Conservation (phyloP, 1,284 basidiomycete species). For the Ustilago sp. region DNA sequence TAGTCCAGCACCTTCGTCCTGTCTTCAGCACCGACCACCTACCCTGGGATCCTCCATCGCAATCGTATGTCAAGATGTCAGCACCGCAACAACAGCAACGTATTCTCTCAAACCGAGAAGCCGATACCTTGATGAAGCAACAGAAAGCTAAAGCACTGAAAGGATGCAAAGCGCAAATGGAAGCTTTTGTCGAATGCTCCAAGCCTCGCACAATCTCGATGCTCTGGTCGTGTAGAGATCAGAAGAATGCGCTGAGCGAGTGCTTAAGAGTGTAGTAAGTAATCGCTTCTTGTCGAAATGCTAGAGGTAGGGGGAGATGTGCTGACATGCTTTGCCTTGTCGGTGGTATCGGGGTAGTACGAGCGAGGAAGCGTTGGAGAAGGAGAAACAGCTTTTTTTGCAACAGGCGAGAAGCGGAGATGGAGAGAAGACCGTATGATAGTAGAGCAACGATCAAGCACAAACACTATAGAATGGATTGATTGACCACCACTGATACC, state of each 20-base stretch:
- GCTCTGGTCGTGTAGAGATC: conserved; percentile 38
- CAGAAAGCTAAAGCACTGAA: conserved; percentile 41
- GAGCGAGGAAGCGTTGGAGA: conserved; percentile 39
- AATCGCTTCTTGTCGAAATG: not conserved
- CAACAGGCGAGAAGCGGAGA: conserved; percentile 9
- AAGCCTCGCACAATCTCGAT: conserved; percentile 42
- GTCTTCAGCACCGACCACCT: not conserved
- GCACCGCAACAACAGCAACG: conserved; percentile 12
- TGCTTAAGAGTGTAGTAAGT: conserved; percentile 48
- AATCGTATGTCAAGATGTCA: conserved; percentile 13
- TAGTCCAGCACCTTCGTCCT: not conserved
- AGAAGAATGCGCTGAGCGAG: conserved; percentile 23
- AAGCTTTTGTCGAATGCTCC: conserved; percentile 42
- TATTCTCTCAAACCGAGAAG: conserved; percentile 46
- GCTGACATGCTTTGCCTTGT: conserved; percentile 4
- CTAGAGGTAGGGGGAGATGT: not conserved
- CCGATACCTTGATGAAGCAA: conserved; percentile 40
- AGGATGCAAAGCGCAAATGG: conserved; percentile 41
- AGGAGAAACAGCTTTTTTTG: conserved; percentile 32
- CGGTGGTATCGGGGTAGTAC: conserved; percentile 20
- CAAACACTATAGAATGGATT: not conserved
- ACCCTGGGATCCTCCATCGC: not conserved
- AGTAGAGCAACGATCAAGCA: not conserved
- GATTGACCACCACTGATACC: not conserved
- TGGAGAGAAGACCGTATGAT: conserved; percentile 14